Base-by-base conservation (phyloP, 352 stramenopile genomes). In the Lagenidium giganteum region DNA sequence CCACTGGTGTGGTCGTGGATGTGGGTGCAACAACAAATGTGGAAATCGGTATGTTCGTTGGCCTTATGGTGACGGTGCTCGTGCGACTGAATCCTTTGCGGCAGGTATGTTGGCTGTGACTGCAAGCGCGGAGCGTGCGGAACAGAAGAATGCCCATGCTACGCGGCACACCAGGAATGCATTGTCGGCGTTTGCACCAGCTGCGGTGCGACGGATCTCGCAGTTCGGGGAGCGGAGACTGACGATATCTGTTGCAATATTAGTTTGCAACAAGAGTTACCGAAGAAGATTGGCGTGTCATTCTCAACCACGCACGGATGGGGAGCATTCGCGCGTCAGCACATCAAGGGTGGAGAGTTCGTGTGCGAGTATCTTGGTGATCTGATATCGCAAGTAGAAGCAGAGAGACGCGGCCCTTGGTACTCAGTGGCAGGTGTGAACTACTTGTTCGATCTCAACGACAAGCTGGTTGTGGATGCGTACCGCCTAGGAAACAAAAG, bases 391-490 rank as follows among this genome's bases (percentile, higher is more conserved):
- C 37, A 54, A 22, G 48, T 61, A 8, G 51, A 59, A 23, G 51
- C 51, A 18, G 47, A 59, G 38, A 49, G 51, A 16, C 50, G 51
- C 36, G 74, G 71, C n/a, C 32, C 22, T 3, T 47, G 83, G 17
- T 79, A 84, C 49, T 65, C 84, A 40, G 47, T 42, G 39, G 17
- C 41, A 13, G 58, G 72, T 21, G 35, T 57, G 22, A 56, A 28
- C 14, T 95, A 83, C 47, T 36, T 94, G 11, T 95, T 95, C 61
- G 75, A 92, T 47, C 37, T 89, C 25, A 83, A 69, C 38, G 64
- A 61, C 2, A 73, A 91, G n/a, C 56, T 52, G 34, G 58, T 69
- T 26, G 49, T 95, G 18, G 83, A 94, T 63, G 78, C 81, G 8
- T 64, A 62, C 8, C 59, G 66, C 14, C 72, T 82, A 26, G 82